Base-by-base conservation (phyloP, 2,329 filamentous ascomycete species). In the Grosmannia penicillata region DNA sequence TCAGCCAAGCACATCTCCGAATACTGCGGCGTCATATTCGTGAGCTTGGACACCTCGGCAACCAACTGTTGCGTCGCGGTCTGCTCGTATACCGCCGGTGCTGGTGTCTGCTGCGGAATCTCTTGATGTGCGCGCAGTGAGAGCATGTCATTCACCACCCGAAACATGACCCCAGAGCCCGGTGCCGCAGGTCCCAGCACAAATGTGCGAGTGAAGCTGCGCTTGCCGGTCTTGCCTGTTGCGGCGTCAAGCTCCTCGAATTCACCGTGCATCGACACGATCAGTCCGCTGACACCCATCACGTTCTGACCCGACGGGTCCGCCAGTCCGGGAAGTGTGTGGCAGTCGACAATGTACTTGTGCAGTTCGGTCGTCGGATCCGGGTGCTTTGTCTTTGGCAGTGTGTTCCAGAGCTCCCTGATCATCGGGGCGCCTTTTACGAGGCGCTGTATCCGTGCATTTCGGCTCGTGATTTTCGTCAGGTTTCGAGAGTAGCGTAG, bases 321-420 rank as follows among this genome's bases (percentile, higher is more conserved):
- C 3, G 71, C 69, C 19, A 93, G 66, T 25, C 78, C 76, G 2
- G 78, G 72, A 25, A 87, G 63, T 14, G 79, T 70, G 49, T 85
- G 78, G 47, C 83, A 87, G 57, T 93, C 85, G 52, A 93, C 75
- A 37, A 85, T 72, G 67, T 85, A 93, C 49, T 86, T 82, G 51
- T 72, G 66, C 11, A 76, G 59, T 33, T 83, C 72, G 1, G 69
- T 60, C 35, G 68, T 63, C 45, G 93, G 70, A 49, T 80, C 70
- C 2, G 84, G 79, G 53, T 94, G 86, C 32, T 70, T 72, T 8
- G 84, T 89, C 29, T 63, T 59, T 1, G 86, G 86, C 4, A 94
- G 65, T 4, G 62, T 61, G 39, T 70, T 69, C 78, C 85, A 93
- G 15, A 76, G 55, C 40, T 77, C 68, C 36, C 68, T 63, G 42